phyloP scores from a whole-genome alignment of 495 filamentous ascomycete genomes.

The Hypoxylon rickii region DNA sequence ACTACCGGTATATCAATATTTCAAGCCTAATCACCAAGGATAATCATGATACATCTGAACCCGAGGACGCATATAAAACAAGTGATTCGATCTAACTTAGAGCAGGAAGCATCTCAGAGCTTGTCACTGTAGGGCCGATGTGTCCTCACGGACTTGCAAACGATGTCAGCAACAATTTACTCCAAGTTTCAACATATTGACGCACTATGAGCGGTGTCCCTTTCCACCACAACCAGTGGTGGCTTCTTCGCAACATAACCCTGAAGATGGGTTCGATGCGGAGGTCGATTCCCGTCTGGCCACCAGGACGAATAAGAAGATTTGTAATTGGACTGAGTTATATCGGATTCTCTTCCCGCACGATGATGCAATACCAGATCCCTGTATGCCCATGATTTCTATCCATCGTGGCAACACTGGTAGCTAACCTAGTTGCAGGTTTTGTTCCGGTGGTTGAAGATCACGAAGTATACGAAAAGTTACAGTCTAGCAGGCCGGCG shows the following conservation, averaged over 20 bases:
- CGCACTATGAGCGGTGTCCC: background rate
- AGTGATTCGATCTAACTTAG: background rate
- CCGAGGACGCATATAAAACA: background rate
- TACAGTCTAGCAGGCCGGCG: background rate
- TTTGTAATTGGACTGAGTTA: constrained; percentile 1
- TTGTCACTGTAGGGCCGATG: background rate
- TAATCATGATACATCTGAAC: background rate
- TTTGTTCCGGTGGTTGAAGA: constrained; percentile 13
- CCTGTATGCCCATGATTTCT: background rate
- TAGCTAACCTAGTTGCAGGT: background rate
- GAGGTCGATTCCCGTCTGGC: background rate
- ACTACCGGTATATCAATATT: no score
- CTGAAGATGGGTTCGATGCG: constrained; percentile 10
- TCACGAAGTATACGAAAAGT: constrained; percentile 2
- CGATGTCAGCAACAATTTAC: background rate
- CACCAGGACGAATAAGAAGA: background rate
- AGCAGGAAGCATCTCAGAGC: constrained; percentile 7
- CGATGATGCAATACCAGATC: constrained; percentile 1
- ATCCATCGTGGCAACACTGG: background rate
- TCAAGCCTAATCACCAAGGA: no score
- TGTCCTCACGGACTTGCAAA: background rate
- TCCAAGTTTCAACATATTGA: background rate
- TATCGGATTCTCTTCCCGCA: constrained; percentile 3
- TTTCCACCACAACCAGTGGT: background rate
- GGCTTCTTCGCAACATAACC: background rate